Evolutionary conservation across 2,329 filamentous ascomycete species (phyloP), one percentile per base, ranked within the genome.

Genomic region (Alternaria sp.): DNA sequence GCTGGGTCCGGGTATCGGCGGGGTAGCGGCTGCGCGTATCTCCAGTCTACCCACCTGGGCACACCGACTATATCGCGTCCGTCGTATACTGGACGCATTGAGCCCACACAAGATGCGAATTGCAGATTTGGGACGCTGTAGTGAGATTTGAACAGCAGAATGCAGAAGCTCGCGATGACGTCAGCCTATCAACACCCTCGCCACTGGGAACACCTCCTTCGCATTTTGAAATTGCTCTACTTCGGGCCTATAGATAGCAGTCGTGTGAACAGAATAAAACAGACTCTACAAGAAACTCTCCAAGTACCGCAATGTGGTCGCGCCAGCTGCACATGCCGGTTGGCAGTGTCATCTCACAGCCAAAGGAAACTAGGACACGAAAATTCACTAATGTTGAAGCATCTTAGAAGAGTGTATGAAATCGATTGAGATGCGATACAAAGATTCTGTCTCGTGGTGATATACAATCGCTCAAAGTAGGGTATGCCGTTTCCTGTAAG

Each of bases 1-100:
- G 51, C 45, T 46, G 55, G 28, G 9, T 55, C 63, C 63, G 63
- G 55, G 33, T 55, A 58, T 65, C 50, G 59, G 63, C 63, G 63
- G 62, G 50, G 44, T 59, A 45, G 37, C 30, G 55, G 20, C 37
- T 46, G 28, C 33, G 37, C 20, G 10, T 37, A 18, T 55, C 18
- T 47, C 18, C 30, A 37, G 49, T 23, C 51, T 50, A 33, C 33
- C 56, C 56, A 33, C 30, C 30, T 8, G 6, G 30, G 14, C 30
- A 55, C 60, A 45, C 50, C 56, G 50, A 55, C 56, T 49, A 44
- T 49, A 23, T 21, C 10, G 18, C 30, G 12, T 18, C 3, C 9
- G 4, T 15, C 28, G 4, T 26, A 7, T 18, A 7, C 15, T 49
- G 7, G 5, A 18, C 9, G 45, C 23, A 15, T 11, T 26, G 14